Conservation (phyloP, 2,329 filamentous ascomycete species). For the Fusarium protoensiforme region DNA sequence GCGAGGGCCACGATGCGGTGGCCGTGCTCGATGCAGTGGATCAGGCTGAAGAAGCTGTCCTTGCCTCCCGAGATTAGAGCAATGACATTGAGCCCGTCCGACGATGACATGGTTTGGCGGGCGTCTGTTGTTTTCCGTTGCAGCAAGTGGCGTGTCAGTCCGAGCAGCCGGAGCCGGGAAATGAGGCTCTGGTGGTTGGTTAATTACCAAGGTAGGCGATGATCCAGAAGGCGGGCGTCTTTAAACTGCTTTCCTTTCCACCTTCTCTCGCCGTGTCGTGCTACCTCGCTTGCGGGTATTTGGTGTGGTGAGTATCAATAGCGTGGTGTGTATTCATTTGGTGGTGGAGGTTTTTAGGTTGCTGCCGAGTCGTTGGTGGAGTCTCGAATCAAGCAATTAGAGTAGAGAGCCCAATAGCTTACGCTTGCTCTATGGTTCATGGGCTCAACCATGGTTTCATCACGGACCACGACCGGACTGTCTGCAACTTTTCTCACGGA, state of each 20-base stretch:
- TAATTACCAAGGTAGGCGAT: neutral
- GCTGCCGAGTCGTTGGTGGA: neutral
- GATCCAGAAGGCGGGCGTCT: constrained; percentile 14
- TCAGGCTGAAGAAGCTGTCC: constrained; percentile 92
- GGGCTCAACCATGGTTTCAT: neutral
- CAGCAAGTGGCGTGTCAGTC: neutral
- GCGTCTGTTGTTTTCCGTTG: neutral
- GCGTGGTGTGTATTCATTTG: constrained; percentile 24
- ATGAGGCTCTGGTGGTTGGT: constrained; percentile 5
- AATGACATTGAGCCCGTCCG: constrained; percentile 77
- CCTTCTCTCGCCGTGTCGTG: neutral
- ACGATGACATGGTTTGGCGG: constrained; percentile 50
- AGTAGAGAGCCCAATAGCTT: neutral
- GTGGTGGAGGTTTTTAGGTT: constrained; percentile 24
- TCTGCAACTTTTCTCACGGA: neutral
- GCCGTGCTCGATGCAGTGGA: constrained; percentile 89
- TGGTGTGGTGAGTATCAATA: constrained; percentile 20
- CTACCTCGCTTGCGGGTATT: constrained; percentile 25
- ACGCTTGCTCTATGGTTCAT: neutral
- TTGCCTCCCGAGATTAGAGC: constrained; percentile 96
- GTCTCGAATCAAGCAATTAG: neutral
- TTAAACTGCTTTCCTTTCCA: constrained; percentile 1
- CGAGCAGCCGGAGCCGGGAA: constrained; percentile 9
- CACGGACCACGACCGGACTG: neutral
- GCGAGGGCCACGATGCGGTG: constrained; percentile 89